phyloP scores from a whole-genome alignment of 1,284 basidiomycete genomes.

The Tylopilus orsonianus region DNA sequence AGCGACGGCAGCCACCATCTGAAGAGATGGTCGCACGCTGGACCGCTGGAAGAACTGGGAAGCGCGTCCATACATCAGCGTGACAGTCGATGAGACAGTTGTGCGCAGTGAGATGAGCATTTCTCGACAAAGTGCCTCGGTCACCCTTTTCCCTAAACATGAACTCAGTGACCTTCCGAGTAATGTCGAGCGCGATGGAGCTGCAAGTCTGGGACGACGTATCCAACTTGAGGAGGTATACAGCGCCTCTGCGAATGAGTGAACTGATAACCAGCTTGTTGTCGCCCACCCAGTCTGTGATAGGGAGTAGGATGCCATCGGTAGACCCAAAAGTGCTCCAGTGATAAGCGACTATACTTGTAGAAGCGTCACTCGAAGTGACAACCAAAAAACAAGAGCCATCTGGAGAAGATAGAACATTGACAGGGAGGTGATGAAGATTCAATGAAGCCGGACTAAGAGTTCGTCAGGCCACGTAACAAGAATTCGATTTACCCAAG shows the following conservation, averaged over 20 bases:
- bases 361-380: slow-evolving; percentile 19
- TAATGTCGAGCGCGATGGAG: slow-evolving; percentile 51
- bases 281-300: slow-evolving; percentile 30
- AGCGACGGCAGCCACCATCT: slow-evolving; percentile 26
- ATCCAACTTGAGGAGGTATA: slow-evolving; percentile 46
- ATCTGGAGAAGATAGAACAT: slow-evolving; percentile 49
- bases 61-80: slow-evolving; percentile 59
- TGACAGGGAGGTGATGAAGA: slow-evolving; percentile 35
- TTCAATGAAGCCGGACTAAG: slow-evolving; percentile 48
- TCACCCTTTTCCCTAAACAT: slow-evolving; percentile 44
- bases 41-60: slow-evolving; percentile 57
- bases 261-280: slow-evolving; percentile 42
- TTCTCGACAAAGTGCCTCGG: slow-evolving; percentile 16
- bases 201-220: slow-evolving; percentile 28
- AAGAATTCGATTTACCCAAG: neutral
- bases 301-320: slow-evolving; percentile 40
- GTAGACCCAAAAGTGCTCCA: slow-evolving; percentile 56
- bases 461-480: neutral
- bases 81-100: slow-evolving; percentile 58
- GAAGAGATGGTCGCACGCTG: slow-evolving; percentile 44
- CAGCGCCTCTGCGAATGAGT: slow-evolving; percentile 39
- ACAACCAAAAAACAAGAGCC: slow-evolving; percentile 50
- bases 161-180: slow-evolving; percentile 53
- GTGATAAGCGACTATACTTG: slow-evolving; percentile 44
- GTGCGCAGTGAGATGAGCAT: slow-evolving; percentile 33